Evolutionary conservation across 768 basidiomycete genomes (phyloP), one percentile per base, ranked within the genome.

Genomic region (Hericium rajendrae): DNA sequence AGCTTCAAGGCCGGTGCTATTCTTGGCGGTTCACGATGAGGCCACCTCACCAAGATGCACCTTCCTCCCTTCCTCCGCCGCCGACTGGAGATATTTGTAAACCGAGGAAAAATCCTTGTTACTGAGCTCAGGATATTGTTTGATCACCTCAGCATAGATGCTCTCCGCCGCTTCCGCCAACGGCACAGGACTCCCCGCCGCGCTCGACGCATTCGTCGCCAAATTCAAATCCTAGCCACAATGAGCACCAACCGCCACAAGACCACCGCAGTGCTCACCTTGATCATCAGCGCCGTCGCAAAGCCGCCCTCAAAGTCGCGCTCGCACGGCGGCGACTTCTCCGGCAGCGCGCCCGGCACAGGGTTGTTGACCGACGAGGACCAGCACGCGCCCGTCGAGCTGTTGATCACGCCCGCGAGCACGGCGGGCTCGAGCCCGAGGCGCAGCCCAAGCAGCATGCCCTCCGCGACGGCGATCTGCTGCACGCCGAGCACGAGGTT

Each of bases 301-400:
- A 93, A 94, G 2, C 93, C 92, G 15, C 90, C 91, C 61, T 89
- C 85, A 57, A 87, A 94, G 48, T 84, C 80, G 43, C 85, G 79
- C 69, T 89, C 87, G 65, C 89, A 92, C 0, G 92, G 92, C 5
- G 91, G 86, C 18, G 83, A 81, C 68, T 83, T 84, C 53, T 75
- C 83, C 6, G 81, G 78, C 50, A 92, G 70, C 15, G 91, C 82
- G 18, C 76, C 76, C 6, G 85, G 90, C 22, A 91, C 91, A 5
- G 92, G 92, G 65, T 94, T 94, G 73, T 94, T 95, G 39, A 87
- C 83, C 0, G 85, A 83, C 24, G 85, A 84, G 15, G 90, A 78
- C 90, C 91, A 92, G 66, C 90, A 93, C 16, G 77, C 75, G 3
- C 90, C 91, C 2, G 88, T 91, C 59, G 85, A 87, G 66, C 78